Percentiles rank a stretch among this genome's conserved stretches.
These are phyloP conservation scores for Salvia rosmarinus DNA, from an alignment of 257 asterid genomes.

Conservation along the genomic window DNA sequence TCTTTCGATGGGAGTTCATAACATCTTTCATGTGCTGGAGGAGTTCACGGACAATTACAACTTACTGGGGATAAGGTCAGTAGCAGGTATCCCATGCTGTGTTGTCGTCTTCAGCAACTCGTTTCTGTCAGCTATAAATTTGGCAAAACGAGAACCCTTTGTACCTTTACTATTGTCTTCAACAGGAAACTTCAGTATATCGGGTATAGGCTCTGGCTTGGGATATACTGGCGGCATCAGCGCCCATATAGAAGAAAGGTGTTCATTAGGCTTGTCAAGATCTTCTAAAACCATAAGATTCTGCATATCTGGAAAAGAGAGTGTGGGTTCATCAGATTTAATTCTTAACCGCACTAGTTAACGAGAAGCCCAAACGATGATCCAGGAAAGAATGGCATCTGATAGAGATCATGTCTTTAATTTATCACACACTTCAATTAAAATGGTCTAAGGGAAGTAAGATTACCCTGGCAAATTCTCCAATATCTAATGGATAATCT, in stretches of 20 bases:
- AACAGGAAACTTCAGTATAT: slow-evolving; percentile 42
- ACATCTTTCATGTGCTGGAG: slow-evolving; percentile 28
- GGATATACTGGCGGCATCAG: slow-evolving; percentile 80
- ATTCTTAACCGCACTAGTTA: not conserved
- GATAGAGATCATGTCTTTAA: not conserved
- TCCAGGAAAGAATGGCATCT: slow-evolving; percentile 7
- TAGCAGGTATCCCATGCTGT: slow-evolving; percentile 47
- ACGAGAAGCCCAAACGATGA: slow-evolving; percentile 13
- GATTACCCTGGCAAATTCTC: slow-evolving; percentile 24
- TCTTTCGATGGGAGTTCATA: not conserved
- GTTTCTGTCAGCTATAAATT: slow-evolving; percentile 74
- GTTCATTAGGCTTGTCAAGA: slow-evolving; percentile 78
- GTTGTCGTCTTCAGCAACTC: slow-evolving; percentile 51
- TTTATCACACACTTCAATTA: not conserved
- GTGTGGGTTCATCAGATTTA: slow-evolving; percentile 5
- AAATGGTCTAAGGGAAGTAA: not conserved
- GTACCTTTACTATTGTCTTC: slow-evolving; percentile 52
- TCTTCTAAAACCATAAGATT: slow-evolving; percentile 59
- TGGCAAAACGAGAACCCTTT: slow-evolving; percentile 90
- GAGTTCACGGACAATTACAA: slow-evolving; percentile 42
- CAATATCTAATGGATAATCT: slow-evolving; percentile 9
- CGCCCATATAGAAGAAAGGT: slow-evolving; percentile 87
- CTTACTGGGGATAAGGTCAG: slow-evolving; percentile 61
- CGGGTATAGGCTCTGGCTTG: slow-evolving; percentile 61
- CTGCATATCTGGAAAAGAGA: slow-evolving; percentile 66